Percentiles rank a stretch among this genome's conserved stretches.
phyloP scores from a whole-genome alignment of 2,329 filamentous ascomycete species.

The Monosporascus cannonballus region DNA sequence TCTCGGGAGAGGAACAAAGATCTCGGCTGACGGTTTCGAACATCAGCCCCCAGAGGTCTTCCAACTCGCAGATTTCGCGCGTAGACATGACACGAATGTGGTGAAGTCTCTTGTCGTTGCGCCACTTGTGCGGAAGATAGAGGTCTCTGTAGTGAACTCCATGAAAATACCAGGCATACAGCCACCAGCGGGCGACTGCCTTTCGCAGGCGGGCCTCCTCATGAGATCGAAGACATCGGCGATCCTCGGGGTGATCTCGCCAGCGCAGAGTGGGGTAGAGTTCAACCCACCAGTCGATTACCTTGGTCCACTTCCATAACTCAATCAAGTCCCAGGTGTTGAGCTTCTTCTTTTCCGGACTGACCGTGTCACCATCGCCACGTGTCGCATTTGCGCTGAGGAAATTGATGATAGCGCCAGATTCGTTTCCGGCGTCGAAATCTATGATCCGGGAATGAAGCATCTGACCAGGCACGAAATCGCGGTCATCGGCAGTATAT shows the following conservation, averaged over 20 bases:
- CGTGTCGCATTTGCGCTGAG: slow-evolving; percentile 11
- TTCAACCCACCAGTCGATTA: slow-evolving; percentile 33
- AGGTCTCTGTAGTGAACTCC: slow-evolving; percentile 29
- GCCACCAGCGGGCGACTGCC: slow-evolving; percentile 49
- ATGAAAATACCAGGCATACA: slow-evolving; percentile 48
- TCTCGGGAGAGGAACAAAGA: slow-evolving; percentile 22
- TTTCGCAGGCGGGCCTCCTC: slow-evolving; percentile 43
- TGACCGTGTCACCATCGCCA: slow-evolving; percentile 13
- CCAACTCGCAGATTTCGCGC: slow-evolving; percentile 21
- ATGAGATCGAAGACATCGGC: slow-evolving; percentile 34
- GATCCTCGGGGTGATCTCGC: slow-evolving; percentile 39
- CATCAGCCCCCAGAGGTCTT: slow-evolving; percentile 16
- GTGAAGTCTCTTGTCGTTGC: slow-evolving; percentile 18
- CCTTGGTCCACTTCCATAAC: slow-evolving; percentile 26
- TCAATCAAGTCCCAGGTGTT: slow-evolving; percentile 18
- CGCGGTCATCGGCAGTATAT: slow-evolving; percentile 33
- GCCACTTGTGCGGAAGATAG: slow-evolving; percentile 13
- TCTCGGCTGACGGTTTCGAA: slow-evolving; percentile 20
- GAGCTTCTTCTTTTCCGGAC: slow-evolving; percentile 17
- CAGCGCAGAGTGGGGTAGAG: slow-evolving; percentile 36
- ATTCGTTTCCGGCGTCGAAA: slow-evolving; percentile 9
- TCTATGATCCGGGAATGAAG: slow-evolving; percentile 19
- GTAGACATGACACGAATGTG: slow-evolving; percentile 21
- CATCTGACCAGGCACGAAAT: slow-evolving; percentile 17
- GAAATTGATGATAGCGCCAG: slow-evolving; percentile 10